Evolutionary conservation across 164 flowering plant genomes (phyloP).

Genomic region (Cinnamomum micranthum): DNA sequence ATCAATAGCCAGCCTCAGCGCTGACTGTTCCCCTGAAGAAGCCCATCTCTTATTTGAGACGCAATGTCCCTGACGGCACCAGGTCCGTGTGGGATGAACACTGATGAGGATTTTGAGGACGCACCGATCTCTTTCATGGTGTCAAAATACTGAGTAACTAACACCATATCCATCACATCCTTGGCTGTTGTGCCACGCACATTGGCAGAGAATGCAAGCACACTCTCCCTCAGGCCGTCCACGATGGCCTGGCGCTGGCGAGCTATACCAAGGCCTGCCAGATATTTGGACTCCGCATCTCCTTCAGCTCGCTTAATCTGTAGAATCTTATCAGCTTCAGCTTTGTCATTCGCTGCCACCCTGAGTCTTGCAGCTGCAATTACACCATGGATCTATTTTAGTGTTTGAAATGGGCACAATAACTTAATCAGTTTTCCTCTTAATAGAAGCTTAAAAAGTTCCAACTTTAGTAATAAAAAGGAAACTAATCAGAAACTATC

Average conservation of each 20-base stretch:
- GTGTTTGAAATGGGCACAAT: background rate
- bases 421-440: background rate
- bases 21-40: slow-evolving; percentile 37
- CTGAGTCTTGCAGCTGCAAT: slow-evolving; percentile 67
- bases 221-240: slow-evolving; percentile 79
- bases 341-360: slow-evolving; percentile 78
- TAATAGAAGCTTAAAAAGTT: no score
- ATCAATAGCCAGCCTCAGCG: background rate
- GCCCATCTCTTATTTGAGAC: slow-evolving; percentile 59
- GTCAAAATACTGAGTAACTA: slow-evolving; percentile 66
- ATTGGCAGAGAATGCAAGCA: slow-evolving; percentile 60
- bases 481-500: no score
- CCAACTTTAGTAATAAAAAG: no score
- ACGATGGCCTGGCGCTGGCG: slow-evolving; percentile 77
- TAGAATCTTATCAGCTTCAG: slow-evolving; percentile 80
- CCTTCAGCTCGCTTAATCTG: slow-evolving; percentile 85
- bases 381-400: background rate
- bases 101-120: slow-evolving; percentile 61
- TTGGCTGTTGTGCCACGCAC: slow-evolving; percentile 74
- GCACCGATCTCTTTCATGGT: slow-evolving; percentile 81
- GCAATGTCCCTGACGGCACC: slow-evolving; percentile 68
- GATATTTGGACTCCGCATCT: slow-evolving; percentile 73
- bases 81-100: slow-evolving; percentile 76
- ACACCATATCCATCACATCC: slow-evolving; percentile 71
- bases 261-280: slow-evolving; percentile 74